A percentile compares a stretch with the other conserved stretches of the same genome.
phyloP scores from a whole-genome alignment of 129 eudicot species.

The Pseudognaphalium luteoalbum region DNA sequence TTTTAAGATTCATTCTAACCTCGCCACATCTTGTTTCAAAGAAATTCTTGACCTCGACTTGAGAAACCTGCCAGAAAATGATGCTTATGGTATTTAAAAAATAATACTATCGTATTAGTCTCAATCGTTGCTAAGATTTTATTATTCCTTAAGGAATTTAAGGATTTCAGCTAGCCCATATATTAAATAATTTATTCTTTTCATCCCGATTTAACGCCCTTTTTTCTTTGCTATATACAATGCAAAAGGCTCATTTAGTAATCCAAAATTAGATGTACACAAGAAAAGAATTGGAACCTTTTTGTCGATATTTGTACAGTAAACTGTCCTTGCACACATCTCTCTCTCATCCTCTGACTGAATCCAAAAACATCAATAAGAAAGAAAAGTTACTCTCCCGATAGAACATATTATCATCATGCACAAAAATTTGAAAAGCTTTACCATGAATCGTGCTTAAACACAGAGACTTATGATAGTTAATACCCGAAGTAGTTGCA shows the following conservation, averaged over 20 bases:
- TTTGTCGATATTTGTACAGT: conserved; percentile 98
- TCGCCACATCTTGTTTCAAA: conserved; percentile 95
- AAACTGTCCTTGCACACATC: conserved; percentile 98
- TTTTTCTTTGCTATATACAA: neutral
- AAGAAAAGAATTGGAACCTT: conserved; percentile 40
- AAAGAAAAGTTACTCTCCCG: neutral
- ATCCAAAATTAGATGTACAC: neutral
- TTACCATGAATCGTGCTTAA: neutral
- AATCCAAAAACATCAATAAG: conserved; percentile 12
- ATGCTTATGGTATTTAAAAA: neutral
- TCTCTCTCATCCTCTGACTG: conserved; percentile 99
- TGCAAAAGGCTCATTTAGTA: neutral
- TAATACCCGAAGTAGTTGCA: neutral
- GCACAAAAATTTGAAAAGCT: neutral
- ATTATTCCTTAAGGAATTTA: neutral
- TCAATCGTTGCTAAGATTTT: neutral
- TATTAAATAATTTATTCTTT: neutral
- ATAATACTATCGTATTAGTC: neutral
- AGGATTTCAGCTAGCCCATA: neutral
- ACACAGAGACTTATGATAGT: neutral
- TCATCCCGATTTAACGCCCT: too few species aligned
- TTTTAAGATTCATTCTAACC: conserved; percentile 39
- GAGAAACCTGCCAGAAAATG: conserved; percentile 63
- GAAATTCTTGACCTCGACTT: conserved; percentile 84
- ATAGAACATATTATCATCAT: too few species aligned